Conservation (phyloP, 2,329 filamentous ascomycete species). For the Alternaria solani region DNA sequence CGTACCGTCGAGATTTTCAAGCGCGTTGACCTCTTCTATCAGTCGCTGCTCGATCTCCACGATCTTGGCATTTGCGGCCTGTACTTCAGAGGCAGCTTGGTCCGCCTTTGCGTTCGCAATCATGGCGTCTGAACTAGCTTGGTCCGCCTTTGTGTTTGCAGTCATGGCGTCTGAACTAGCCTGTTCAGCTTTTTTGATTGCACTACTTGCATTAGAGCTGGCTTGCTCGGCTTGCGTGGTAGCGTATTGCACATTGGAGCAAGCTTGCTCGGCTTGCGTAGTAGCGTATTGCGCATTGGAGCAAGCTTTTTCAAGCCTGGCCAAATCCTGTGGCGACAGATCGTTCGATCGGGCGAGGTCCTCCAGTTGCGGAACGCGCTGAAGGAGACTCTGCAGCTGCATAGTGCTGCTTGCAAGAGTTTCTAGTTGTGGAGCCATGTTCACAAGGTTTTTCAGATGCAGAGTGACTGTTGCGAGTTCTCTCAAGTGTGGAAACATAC, state of each 20-base stretch:
- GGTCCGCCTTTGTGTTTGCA: background rate
- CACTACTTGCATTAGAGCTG: too few relatives aligned
- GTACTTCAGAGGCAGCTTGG: background rate
- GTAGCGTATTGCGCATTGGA: background rate
- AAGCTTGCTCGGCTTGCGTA: background rate
- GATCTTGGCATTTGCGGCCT: background rate
- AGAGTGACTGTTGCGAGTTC: background rate
- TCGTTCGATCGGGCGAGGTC: background rate
- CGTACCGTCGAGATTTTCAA: background rate
- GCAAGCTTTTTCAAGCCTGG: background rate
- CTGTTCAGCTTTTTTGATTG: too few relatives aligned
- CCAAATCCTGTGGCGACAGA: background rate
- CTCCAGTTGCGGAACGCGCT: background rate
- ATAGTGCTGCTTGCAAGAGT: background rate
- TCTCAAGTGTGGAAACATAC: slow-evolving; percentile 8
- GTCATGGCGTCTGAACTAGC: background rate
- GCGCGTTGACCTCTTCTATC: background rate
- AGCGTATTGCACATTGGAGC: background rate
- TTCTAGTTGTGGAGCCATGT: slow-evolving; percentile 9
- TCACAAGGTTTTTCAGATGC: background rate
- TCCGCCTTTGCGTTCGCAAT: too few relatives aligned
- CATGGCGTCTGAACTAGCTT: background rate
- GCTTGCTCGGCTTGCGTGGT: background rate
- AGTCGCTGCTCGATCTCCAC: background rate
- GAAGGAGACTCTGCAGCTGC: background rate